A percentile compares a stretch with the other conserved stretches of the same genome.
phyloP scores from a whole-genome alignment of 2,329 filamentous ascomycete genomes.

The Diplodia corticola region DNA sequence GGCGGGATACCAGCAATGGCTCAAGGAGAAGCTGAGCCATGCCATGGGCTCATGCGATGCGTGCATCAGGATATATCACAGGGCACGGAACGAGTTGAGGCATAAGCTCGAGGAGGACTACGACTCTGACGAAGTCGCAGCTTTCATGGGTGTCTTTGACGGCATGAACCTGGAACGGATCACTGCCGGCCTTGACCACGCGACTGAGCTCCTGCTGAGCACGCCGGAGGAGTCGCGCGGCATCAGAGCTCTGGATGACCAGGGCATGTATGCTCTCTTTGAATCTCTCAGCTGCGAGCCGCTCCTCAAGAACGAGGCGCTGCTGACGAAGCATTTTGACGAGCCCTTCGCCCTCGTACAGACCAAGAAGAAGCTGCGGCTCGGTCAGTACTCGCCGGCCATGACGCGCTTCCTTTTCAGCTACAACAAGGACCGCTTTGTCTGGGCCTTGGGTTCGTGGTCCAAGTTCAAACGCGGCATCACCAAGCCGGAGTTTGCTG shows the following conservation, averaged over 20 bases:
- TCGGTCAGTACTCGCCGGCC: conserved; percentile 74
- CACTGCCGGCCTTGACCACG: conserved; percentile 43
- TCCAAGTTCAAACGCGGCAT: conserved; percentile 64
- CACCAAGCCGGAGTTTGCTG: conserved; percentile 76
- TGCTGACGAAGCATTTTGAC: conserved; percentile 67
- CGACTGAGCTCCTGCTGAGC: conserved; percentile 42
- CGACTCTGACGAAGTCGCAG: conserved; percentile 46
- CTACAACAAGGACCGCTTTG: conserved; percentile 60
- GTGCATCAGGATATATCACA: conserved; percentile 52
- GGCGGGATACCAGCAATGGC: conserved; percentile 42
- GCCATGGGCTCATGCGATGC: conserved; percentile 51
- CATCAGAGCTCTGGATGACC: conserved; percentile 53
- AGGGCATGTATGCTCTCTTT: conserved; percentile 77
- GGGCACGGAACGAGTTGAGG: conserved; percentile 44
- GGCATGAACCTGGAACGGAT: conserved; percentile 49
- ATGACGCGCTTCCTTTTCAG: conserved; percentile 86
- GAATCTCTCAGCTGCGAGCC: conserved; percentile 83
- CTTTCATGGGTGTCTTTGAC: conserved; percentile 49
- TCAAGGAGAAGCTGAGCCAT: conserved; percentile 41
- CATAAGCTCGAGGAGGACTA: conserved; percentile 45
- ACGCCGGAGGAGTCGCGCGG: conserved; percentile 53
- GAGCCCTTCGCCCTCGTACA: conserved; percentile 80
- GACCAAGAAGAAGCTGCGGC: conserved; percentile 73
- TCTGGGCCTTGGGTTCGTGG: conserved; percentile 71
- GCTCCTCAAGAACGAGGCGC: conserved; percentile 62